Evolutionary conservation across 768 basidiomycete genomes (phyloP), one percentile per base, ranked within the genome.

Genomic region (Tylopilus cervinicoccineus): DNA sequence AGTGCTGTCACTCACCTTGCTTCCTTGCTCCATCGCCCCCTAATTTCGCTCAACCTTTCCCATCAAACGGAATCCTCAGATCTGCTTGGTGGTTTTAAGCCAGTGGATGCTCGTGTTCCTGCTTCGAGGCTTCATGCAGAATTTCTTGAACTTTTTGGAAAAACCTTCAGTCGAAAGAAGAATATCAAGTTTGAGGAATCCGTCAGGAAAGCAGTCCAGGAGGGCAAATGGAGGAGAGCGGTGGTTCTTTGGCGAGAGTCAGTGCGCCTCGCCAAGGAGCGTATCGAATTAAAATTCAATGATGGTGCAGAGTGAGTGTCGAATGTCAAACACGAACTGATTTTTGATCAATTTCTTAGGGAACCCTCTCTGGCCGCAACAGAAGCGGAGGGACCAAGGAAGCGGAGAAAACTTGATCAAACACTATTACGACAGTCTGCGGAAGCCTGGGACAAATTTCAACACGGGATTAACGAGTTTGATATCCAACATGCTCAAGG

Each of bases 11-110:
- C 93, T 3, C 83, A 96, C 59, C 76, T 98, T 26, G 86, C 96
- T 11, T 76, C 83, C 2, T 67, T 88, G n/a, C 76, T 96, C 24
- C 77, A 76, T 7, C 79, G 81, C 11, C 82, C 84, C 0, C 77
- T 99, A 28, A 78, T 92, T 46, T 91, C 93, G 1, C 77, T 99
- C 48, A 99, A 99, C 63, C 67, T 98, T 58, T 96, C 93, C 2
- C 91, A 94, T 60, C 96, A 99, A 66, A 96, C 94, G 1, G 95
- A 98, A 65, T 87, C 91, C 1, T 86, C 90, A 3, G 96, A 99
- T 68, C 71, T 98, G 4, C 73, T 99, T 5, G 96, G 96, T 31
- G 94, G 94, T 0, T 93, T 95, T 67, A 94, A 93, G 64, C 96
- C 96, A n/a, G 73, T 98, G 7, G 92, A 98, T 64, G 81, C 92